phyloP scores from a whole-genome alignment of 129 eudicot genomes.

The Calendula officinalis region DNA sequence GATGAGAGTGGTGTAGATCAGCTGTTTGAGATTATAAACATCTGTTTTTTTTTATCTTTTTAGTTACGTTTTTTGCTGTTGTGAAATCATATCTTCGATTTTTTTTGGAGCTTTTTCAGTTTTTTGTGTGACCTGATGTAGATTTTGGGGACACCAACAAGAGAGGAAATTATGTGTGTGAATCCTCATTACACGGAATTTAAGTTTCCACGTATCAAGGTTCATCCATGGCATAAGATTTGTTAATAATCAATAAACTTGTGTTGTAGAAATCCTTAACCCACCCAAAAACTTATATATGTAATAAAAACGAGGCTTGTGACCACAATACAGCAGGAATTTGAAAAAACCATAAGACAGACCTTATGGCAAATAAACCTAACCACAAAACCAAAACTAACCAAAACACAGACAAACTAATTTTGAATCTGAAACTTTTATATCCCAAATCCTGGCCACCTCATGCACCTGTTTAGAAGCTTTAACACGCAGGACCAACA shows the following conservation, averaged over 20 bases:
- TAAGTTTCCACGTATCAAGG: constrained; percentile 97
- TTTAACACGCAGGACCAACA: too few relatives aligned
- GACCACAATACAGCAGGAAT: too few relatives aligned
- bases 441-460: too few relatives aligned
- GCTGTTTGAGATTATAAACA: constrained; percentile 93
- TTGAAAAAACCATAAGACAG: too few relatives aligned
- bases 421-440: too few relatives aligned
- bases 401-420: too few relatives aligned
- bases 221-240: constrained; percentile 99
- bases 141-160: constrained; percentile 92
- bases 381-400: too few relatives aligned
- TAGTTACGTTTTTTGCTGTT: too few relatives aligned
- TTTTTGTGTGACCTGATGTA: constrained; percentile 12
- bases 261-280: neutral
- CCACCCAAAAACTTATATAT: too few relatives aligned
- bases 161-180: constrained; percentile 98
- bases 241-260: neutral
- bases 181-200: constrained; percentile 92
- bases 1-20: constrained; percentile 99
- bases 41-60: neutral
- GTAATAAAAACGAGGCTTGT: too few relatives aligned
- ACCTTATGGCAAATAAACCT: too few relatives aligned
- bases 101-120: neutral
- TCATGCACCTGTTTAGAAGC: too few relatives aligned
- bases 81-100: neutral